These are phyloP conservation scores for Neospermospora avenae DNA, from an alignment of 2,329 filamentous ascomycete species.

Conservation along the genomic window DNA sequence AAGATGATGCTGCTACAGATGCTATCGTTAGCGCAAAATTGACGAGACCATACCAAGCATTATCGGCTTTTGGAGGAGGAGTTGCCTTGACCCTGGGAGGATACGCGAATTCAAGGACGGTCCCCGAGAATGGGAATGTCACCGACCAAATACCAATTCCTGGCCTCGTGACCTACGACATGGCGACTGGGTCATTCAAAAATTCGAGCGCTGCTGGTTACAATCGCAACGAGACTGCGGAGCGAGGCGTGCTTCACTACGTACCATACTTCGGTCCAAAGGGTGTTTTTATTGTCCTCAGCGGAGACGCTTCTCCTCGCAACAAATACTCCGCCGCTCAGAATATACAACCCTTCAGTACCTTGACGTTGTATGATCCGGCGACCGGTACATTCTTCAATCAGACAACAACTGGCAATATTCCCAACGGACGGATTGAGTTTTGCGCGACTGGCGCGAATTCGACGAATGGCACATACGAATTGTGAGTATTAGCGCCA, in stretches of 20 bases:
- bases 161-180: slow-evolving; percentile 10
- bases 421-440: slow-evolving; percentile 12
- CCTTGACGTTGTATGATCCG: slow-evolving; percentile 17
- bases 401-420: slow-evolving; percentile 16
- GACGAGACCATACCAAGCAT: slow-evolving; percentile 9
- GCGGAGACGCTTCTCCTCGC: slow-evolving; percentile 4
- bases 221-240: slow-evolving; percentile 8
- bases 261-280: slow-evolving; percentile 13
- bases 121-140: slow-evolving; percentile 1
- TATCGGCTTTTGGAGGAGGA: slow-evolving; percentile 9
- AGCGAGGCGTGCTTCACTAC: slow-evolving; percentile 8
- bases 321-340: background rate
- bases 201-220: slow-evolving; percentile 13
- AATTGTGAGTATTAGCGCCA: slow-evolving; percentile 11
- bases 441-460: slow-evolving; percentile 16
- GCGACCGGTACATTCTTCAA: slow-evolving; percentile 8
- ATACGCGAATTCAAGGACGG: slow-evolving; percentile 5
- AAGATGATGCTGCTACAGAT: background rate
- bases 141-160: slow-evolving; percentile 2
- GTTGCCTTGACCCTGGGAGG: slow-evolving; percentile 8
- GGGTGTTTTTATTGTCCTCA: slow-evolving; percentile 10
- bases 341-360: slow-evolving; percentile 7
- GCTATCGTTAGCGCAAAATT: slow-evolving; percentile 1
- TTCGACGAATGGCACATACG: slow-evolving; percentile 17
- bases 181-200: slow-evolving; percentile 10